A percentile compares a stretch with the other conserved stretches of the same genome.
Evolutionary conservation across 164 flowering plant genomes (phyloP).

Genomic region (Annona squamosa): DNA sequence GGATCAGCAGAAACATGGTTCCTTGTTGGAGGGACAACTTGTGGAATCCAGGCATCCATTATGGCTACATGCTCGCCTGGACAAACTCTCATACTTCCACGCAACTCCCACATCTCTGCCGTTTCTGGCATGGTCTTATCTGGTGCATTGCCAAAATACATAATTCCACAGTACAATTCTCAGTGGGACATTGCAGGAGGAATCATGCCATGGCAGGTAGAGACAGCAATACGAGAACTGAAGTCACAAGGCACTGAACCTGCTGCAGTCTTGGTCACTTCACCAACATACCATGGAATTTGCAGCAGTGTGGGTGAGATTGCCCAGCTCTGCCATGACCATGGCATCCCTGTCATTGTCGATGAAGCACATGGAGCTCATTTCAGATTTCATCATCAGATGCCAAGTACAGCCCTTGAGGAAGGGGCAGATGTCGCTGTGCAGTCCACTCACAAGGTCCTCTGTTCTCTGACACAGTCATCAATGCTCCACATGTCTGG

Average conservation of each 20-base stretch:
- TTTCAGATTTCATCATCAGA: constrained; percentile 37
- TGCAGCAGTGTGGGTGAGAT: constrained; percentile 37
- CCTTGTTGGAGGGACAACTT: constrained; percentile 54
- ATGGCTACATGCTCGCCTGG: constrained; percentile 57
- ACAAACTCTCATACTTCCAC: constrained; percentile 37
- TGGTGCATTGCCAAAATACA: constrained; percentile 40
- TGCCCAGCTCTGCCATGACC: constrained; percentile 29
- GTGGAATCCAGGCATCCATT: constrained; percentile 54
- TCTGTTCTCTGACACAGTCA: constrained; percentile 48
- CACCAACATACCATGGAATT: constrained; percentile 50
- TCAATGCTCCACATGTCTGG: constrained; percentile 53
- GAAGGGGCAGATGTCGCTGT: constrained; percentile 49
- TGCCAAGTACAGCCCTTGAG: constrained; percentile 42
- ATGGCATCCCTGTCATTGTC: constrained; percentile 41
- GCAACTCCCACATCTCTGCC: constrained; percentile 47
- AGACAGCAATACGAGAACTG: constrained; percentile 34
- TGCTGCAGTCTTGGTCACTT: constrained; percentile 42
- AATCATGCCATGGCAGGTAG: constrained; percentile 34
- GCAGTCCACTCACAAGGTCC: constrained; percentile 54
- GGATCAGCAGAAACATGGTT: constrained; percentile 58
- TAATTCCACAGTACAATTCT: constrained; percentile 36
- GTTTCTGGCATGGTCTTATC: constrained; percentile 47
- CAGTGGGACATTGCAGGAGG: constrained; percentile 43
- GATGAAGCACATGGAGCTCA: constrained; percentile 63
- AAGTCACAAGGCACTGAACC: constrained; percentile 30